Evolutionary conservation across 495 filamentous ascomycete species (phyloP).

Genomic region (Lepidopterella palustris): DNA sequence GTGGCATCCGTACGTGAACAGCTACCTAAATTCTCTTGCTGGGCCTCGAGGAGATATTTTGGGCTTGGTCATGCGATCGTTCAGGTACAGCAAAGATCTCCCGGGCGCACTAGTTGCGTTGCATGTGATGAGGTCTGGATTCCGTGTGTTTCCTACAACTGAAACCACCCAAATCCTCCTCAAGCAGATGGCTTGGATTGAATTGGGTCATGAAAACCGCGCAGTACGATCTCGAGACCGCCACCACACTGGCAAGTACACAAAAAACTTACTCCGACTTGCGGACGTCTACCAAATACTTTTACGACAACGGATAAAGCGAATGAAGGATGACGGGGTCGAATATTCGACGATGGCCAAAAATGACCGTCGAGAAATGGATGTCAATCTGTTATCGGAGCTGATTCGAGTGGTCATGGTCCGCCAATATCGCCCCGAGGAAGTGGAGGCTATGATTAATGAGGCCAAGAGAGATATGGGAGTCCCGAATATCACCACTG

Average conservation of each 20-base stretch:
- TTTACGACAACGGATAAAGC: constrained; percentile 10
- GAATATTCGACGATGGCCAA: constrained; percentile 8
- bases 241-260: not conserved
- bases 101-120: constrained; percentile 22
- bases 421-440: constrained; percentile 9
- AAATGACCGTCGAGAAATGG: constrained; percentile 10
- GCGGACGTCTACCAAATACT: constrained; percentile 13
- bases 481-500: constrained; percentile 19
- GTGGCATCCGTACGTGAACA: constrained; percentile 3
- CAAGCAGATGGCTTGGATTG: constrained; percentile 17
- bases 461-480: constrained; percentile 22
- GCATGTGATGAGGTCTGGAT: constrained; percentile 6
- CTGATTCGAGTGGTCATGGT: constrained; percentile 24
- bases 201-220: constrained; percentile 1
- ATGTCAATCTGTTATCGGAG: constrained; percentile 23
- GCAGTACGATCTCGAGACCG: not conserved
- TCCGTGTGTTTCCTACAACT: constrained; percentile 10
- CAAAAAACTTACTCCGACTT: constrained; percentile 5
- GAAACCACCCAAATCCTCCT: constrained; percentile 12
- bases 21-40: constrained; percentile 12
- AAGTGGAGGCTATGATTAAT: constrained; percentile 25
- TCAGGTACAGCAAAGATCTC: constrained; percentile 22
- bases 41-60: constrained; percentile 13
- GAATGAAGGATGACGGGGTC: constrained; percentile 4
- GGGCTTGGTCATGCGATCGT: constrained; percentile 22